Evolutionary conservation across 2,329 filamentous ascomycete species (phyloP), one percentile per base, ranked within the genome.

Genomic region (Magnaporthales sp.): DNA sequence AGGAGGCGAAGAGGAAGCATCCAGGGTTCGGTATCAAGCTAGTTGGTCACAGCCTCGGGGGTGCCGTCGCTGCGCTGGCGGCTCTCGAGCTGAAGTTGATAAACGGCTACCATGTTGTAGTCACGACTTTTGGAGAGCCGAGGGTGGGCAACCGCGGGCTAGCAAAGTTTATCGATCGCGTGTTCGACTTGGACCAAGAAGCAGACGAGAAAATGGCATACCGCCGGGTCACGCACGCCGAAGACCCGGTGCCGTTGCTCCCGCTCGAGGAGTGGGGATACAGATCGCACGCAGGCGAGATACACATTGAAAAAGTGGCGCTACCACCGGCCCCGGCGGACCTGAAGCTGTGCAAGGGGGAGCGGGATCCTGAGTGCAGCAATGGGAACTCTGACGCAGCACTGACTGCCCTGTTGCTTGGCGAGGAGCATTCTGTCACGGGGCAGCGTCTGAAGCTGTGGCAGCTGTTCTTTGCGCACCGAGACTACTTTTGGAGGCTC

Each of bases 401-500:
- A 29, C 22, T 60, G 19, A 68, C 70, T 68, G 77, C 80, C 77
- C 88, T 72, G 74, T 84, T 70, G 73, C 56, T 15, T 29, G 56
- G 22, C 6, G 56, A 60, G 15, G 24, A 27, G 15, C 24, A 60
- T 15, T 27, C 22, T 27, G n/a, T 60, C 1, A 27, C 22, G 13
- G 11, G 3, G 29, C 56, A 60, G 24, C 76, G 85, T 77, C 76
- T 93, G 72, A 91, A 90, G 76, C 84, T 96, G n/a, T 97, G 94
- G 92, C 88, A 97, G 77, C 80, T 97, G 8, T 89, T 98, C 74
- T 96, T 96, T 77, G 91, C 93, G 1, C 95, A 99, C 78, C 83
- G 95, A 54, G 95, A 99, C 79, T 99, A 99, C 77, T 98, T 99
- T 78, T 96, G 92, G 91, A 84, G 95, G 67, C 77, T 99, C 66